phyloP scores from a whole-genome alignment of 1,139 yeast genomes.

The Meyerozyma guilliermondii region DNA sequence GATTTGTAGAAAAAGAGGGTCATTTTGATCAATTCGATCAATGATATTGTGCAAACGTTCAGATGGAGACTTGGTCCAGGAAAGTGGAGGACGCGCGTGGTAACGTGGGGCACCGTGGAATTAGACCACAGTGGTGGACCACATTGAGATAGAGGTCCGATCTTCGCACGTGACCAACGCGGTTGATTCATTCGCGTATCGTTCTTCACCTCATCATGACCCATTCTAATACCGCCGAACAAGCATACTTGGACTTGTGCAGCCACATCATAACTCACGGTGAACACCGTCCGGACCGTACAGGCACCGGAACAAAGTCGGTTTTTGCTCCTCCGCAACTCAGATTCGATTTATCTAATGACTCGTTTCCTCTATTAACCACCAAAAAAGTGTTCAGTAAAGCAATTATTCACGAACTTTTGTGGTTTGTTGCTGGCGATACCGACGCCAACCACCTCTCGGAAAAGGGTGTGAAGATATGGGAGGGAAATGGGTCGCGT shows the following conservation, averaged over 20 bases:
- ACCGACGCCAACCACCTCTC: conserved; percentile 80
- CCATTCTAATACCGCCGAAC: conserved; percentile 53
- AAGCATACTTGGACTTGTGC: conserved; percentile 82
- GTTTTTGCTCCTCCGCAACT: conserved; percentile 95
- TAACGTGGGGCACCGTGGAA: too few species aligned
- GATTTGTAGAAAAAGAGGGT: too few species aligned
- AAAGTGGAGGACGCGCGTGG: too few species aligned
- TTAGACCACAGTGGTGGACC: too few species aligned
- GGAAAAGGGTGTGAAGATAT: conserved; percentile 84
- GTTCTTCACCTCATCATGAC: too few species aligned
- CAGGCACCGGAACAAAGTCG: conserved; percentile 93
- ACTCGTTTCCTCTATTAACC: conserved; percentile 79
- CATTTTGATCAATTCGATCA: too few species aligned
- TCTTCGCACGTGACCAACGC: too few species aligned
- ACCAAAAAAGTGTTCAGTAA: conserved; percentile 89
- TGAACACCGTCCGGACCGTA: conserved; percentile 88
- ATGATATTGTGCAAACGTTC: too few species aligned
- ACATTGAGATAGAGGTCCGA: too few species aligned
- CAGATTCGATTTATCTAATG: conserved; percentile 70
- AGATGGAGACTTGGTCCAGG: too few species aligned
- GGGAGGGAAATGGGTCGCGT: conserved; percentile 99
- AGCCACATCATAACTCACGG: conserved; percentile 73
- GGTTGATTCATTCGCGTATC: neutral
- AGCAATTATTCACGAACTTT: conserved; percentile 81
- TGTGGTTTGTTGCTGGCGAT: conserved; percentile 90